Evolutionary conservation across 169 alveolate species (phyloP), one percentile per base, ranked within the genome.

Genomic region (Cryptosporidium canis): DNA sequence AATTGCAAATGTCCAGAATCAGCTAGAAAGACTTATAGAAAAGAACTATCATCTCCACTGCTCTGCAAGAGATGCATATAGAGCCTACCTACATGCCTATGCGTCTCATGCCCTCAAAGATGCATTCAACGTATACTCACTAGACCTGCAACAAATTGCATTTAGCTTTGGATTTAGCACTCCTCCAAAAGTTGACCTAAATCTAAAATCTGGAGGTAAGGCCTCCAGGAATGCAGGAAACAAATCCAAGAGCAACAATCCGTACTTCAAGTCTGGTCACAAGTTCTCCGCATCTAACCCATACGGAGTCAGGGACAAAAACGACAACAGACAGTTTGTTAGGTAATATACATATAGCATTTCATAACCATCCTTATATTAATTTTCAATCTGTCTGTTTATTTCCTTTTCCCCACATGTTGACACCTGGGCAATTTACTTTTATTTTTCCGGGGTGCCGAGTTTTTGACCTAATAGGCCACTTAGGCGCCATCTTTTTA

Each of bases 51-150:
- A 96, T 91, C 94, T 98, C 48, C 97, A 97, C 91, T 93, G 97
- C 67, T 93, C 98, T 71, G 98, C 99, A 0, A 95, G 97, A 84
- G 99, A 98, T 70, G 99, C 99, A 12, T 98, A 97, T 92, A 94
- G 97, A 84, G 95, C 99, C 8, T 98, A 96, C 90, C 92, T 97
- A 55, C 98, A 95, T 85, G 97, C 99, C 12, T 98, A 98, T 68
- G 94, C 98, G 39, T 95, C 99, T 16, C 99, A 98, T 83, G 94
- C 96, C 24, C 94, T 95, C 66, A 98, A 98, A 91, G 99, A 98
- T 67, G 96, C 97, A 67, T 98, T 97, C 83, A 97, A 98, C 84
- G 99, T 98, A 43, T 97, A 97, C 85, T 91, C 98, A 53, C 92
- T 98, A 83, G 99, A 98, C 92, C 93, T 98, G 83, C 96, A 95